phyloP scores from a whole-genome alignment of 768 basidiomycete species.

The Ramaria sp. region DNA sequence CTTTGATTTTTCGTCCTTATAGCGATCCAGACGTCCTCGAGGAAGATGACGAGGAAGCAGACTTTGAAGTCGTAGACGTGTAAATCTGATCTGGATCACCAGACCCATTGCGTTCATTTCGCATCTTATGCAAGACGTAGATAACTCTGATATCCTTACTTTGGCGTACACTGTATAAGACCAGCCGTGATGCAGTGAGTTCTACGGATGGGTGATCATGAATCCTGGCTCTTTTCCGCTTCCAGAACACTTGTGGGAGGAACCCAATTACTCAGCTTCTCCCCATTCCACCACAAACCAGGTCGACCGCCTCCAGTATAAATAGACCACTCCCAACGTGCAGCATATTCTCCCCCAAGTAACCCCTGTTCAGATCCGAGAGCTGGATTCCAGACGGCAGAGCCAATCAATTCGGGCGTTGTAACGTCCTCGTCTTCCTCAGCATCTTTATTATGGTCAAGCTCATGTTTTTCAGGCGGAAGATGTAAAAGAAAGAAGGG shows the following conservation, averaged over 20 bases:
- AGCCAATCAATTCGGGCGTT: constrained; percentile 26
- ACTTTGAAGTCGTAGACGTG: neutral
- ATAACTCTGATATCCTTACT: neutral
- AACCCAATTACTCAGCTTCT: constrained; percentile 15
- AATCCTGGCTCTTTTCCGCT: neutral
- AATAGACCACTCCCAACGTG: constrained; percentile 49
- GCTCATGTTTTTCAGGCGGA: constrained; percentile 27
- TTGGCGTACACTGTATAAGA: too few relatives aligned
- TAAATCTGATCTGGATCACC: neutral
- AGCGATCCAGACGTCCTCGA: neutral
- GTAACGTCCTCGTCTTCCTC: constrained; percentile 7
- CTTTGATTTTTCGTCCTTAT: neutral
- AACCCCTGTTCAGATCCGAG: constrained; percentile 44
- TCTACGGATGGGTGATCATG: neutral
- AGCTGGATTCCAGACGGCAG: constrained; percentile 62
- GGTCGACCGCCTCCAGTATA: constrained; percentile 21
- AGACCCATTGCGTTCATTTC: neutral
- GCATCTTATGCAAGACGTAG: neutral
- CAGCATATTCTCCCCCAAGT: constrained; percentile 48
- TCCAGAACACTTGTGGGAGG: neutral
- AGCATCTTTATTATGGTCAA: neutral
- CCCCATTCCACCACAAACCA: constrained; percentile 33
- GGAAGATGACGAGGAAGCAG: neutral
- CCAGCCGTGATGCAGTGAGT: too few relatives aligned
- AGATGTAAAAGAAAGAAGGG: constrained; percentile 77